Evolutionary conservation across 176 grass and related monocot species (phyloP).

Genomic region (Rhynchospora breviuscula): DNA sequence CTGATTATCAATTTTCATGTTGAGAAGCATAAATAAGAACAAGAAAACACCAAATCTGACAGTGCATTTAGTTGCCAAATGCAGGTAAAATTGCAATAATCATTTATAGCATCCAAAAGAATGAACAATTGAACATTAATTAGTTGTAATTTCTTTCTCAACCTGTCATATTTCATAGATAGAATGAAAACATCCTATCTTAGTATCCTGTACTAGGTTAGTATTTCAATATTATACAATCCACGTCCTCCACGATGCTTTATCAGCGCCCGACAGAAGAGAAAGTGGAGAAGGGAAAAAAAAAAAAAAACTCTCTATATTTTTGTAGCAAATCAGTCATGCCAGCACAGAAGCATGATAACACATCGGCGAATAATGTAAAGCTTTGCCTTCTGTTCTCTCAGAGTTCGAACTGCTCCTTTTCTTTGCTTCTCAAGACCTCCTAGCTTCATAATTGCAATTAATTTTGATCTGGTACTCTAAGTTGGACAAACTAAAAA

Average conservation of each 20-base stretch:
- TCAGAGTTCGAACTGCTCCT: slow-evolving; percentile 14
- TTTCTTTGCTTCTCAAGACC: slow-evolving; percentile 26
- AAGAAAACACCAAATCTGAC: background rate
- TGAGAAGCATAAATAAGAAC: background rate
- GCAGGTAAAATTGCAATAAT: background rate
- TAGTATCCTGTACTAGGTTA: background rate
- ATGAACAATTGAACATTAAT: background rate
- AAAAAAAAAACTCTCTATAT: background rate
- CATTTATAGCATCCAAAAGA: background rate
- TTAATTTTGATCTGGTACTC: background rate
- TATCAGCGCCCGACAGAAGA: background rate
- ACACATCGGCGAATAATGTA: slow-evolving; percentile 41
- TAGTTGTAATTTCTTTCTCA: background rate
- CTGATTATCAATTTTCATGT: too few species aligned
- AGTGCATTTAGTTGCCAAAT: background rate
- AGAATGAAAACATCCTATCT: background rate
- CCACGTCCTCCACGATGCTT: background rate
- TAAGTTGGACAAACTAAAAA: background rate
- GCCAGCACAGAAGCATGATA: slow-evolving; percentile 48
- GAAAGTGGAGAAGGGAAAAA: background rate
- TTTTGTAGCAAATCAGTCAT: slow-evolving; percentile 14
- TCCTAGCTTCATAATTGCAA: slow-evolving; percentile 30
- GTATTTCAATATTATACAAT: background rate
- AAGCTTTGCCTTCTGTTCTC: slow-evolving; percentile 35
- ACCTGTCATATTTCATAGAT: background rate